phyloP scores from a whole-genome alignment of 2,329 filamentous ascomycete genomes.

The Thelonectria olida region DNA sequence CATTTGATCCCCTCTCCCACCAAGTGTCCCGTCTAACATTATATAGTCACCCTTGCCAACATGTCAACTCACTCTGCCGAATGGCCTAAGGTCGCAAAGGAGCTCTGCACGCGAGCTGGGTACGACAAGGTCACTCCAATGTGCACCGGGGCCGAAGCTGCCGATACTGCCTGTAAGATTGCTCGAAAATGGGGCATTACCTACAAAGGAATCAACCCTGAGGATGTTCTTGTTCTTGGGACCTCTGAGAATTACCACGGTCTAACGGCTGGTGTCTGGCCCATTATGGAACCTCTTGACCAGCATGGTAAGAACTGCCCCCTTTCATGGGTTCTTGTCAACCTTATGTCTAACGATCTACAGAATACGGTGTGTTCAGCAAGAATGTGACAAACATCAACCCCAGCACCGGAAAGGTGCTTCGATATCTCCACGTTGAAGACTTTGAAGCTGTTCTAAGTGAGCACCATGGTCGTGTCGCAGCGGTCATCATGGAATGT shows the following conservation, averaged over 20 bases:
- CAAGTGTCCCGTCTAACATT: neutral
- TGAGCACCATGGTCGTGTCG: conserved; percentile 13
- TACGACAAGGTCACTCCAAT: conserved; percentile 29
- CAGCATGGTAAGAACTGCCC: conserved; percentile 5
- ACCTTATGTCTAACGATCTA: neutral
- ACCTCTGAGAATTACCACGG: conserved; percentile 30
- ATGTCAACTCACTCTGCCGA: conserved; percentile 17
- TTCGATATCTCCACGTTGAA: conserved; percentile 19
- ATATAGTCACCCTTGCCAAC: conserved; percentile 23
- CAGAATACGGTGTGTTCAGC: conserved; percentile 23
- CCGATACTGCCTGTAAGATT: conserved; percentile 30
- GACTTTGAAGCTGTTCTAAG: conserved; percentile 21
- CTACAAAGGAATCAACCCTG: conserved; percentile 17
- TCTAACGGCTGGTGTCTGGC: conserved; percentile 25
- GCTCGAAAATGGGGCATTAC: conserved; percentile 29
- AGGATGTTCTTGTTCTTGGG: conserved; percentile 26
- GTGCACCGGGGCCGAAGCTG: conserved; percentile 30
- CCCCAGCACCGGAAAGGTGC: conserved; percentile 20
- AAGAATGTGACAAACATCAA: conserved; percentile 25
- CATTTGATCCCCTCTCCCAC: too few species aligned
- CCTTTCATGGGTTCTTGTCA: too few species aligned
- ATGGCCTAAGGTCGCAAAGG: conserved; percentile 25
- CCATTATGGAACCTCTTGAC: conserved; percentile 21
- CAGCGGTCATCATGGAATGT: conserved; percentile 19
- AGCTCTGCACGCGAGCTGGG: conserved; percentile 22